Conservation (phyloP, 805 yeast species). For the Starmerella vaccinii region DNA sequence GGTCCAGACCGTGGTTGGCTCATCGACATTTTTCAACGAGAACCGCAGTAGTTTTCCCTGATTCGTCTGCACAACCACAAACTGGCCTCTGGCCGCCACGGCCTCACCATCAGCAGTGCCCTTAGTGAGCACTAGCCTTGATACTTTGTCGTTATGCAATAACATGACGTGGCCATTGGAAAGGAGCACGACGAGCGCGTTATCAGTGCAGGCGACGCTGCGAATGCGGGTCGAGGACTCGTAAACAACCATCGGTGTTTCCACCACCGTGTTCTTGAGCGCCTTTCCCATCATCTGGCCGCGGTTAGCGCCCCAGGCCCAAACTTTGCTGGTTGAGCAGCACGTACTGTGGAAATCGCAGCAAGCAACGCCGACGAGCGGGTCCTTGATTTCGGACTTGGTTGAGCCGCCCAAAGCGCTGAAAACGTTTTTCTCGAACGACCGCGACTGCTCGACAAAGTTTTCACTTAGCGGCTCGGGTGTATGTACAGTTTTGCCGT, state of each 20-base stretch:
- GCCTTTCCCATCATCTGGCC: conserved; percentile 23
- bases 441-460: conserved; percentile 10
- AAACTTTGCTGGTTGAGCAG: conserved; percentile 14
- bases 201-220: conserved; percentile 16
- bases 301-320: conserved; percentile 25
- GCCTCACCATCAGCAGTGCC: conserved; percentile 2
- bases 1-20: conserved; percentile 16
- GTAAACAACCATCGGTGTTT: conserved; percentile 16
- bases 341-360: conserved; percentile 15
- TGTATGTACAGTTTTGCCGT: conserved; percentile 8
- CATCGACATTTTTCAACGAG: not conserved
- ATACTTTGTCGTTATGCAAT: conserved; percentile 3
- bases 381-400: conserved; percentile 5
- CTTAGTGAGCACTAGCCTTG: conserved; percentile 8
- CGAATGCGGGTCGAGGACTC: conserved; percentile 12
- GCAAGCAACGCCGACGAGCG: conserved; percentile 18
- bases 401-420: conserved; percentile 15
- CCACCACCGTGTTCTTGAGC: conserved; percentile 6
- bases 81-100: conserved; percentile 16
- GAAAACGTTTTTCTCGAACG: conserved; percentile 15
- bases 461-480: conserved; percentile 16
- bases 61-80: conserved; percentile 13
- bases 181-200: conserved; percentile 16
- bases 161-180: conserved; percentile 13
- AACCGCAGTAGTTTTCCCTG: conserved; percentile 15